A percentile compares a stretch with the other conserved stretches of the same genome.
These are phyloP conservation scores for Lophiostoma macrostomum DNA, from an alignment of 495 filamentous ascomycete genomes.

Conservation along the genomic window DNA sequence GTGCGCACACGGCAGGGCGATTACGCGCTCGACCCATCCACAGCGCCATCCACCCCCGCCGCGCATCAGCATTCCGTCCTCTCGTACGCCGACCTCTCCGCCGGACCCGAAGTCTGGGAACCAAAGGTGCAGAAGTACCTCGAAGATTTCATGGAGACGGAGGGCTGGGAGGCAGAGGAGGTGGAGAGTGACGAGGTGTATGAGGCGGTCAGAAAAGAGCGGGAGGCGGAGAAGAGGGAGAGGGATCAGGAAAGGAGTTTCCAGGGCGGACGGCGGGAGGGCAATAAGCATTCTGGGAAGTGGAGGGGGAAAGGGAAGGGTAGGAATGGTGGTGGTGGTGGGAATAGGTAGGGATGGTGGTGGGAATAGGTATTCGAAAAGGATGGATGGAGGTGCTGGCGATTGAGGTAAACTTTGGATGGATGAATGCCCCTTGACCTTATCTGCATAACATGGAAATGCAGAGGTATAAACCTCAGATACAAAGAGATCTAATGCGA, in stretches of 20 bases:
- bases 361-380: no score
- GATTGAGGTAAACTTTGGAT: no score
- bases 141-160: conserved; percentile 53
- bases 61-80: conserved; percentile 78
- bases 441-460: no score
- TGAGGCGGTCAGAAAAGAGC: conserved; percentile 7
- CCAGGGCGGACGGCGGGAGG: conserved; percentile 17
- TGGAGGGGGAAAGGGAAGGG: conserved; percentile 4
- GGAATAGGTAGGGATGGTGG: neutral
- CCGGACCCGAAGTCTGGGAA: conserved; percentile 79
- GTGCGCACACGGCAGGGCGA: conserved; percentile 76
- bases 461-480: no score
- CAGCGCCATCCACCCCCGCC: no score
- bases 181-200: conserved; percentile 19
- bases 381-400: no score
- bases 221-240: conserved; percentile 8
- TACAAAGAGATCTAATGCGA: neutral
- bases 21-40: conserved; percentile 65
- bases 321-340: conserved; percentile 4
- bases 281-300: neutral
- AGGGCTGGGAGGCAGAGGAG: conserved; percentile 26
- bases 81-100: conserved; percentile 74
- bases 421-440: no score
- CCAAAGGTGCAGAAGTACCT: conserved; percentile 68
- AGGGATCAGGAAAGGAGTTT: conserved; percentile 10